Evolutionary conservation across 345 rosid species (phyloP), one percentile per base, ranked within the genome.

Genomic region (Crucihimalaya himalaica): DNA sequence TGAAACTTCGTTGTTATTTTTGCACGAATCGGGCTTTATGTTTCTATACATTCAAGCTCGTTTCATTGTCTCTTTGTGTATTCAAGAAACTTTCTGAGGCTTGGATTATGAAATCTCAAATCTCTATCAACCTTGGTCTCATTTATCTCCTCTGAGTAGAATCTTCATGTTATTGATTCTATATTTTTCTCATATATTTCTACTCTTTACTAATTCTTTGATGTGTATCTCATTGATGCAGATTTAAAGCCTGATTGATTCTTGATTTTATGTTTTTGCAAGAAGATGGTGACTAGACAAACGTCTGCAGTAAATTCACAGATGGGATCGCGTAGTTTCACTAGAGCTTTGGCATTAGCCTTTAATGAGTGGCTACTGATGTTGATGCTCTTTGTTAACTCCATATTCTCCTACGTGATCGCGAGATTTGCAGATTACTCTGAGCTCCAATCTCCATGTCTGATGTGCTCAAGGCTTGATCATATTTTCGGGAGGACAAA

Each of bases 391-490:
- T 81, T 95, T 35, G 25, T 70, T 13, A 79, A 90, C 82, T 92
- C 96, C 19, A 61, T 84, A 21, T 79, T 87, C 72, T 80, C 96
- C 1, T 92, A 79, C 71, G 46, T 87, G 23, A 86, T 89, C 63
- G 81, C 89, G n/a, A 85, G 65, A 80, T 92, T 92, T 70, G 90
- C 98, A 21, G 73, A 56, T 52, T 72, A 69, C 68, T 87, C 85
- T 2, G 56, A 84, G 21, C 79, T 95, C 78, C 96, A 84, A 59
- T 68, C 84, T 11, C 98, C 97, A 0, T 95, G 99, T 55, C 69
- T 90, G 42, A 80, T 92, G 20, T 95, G 99, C 80, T 88, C 98
- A 15, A 85, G 90, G 61, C 96, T 95, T 23, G 99, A 95, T 82
- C 97, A 86, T 67, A 81, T 95, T 57, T 70, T 90, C 2, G 89